These are phyloP conservation scores for Candida buenavistaensis DNA, from an alignment of 1,139 yeast genomes.

Conservation along the genomic window DNA sequence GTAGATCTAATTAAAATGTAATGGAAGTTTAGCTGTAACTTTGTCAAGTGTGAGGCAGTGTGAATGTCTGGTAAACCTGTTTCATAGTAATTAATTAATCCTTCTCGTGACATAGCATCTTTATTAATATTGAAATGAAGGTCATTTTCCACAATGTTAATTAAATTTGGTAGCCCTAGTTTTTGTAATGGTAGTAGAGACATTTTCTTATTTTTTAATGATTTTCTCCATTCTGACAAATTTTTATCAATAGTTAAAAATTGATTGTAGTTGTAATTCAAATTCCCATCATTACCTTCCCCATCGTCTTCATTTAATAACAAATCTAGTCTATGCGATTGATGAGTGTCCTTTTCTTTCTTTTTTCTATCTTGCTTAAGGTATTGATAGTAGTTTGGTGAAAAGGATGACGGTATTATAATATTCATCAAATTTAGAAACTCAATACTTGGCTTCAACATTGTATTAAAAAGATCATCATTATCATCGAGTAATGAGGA, in stretches of 20 bases:
- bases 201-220: slow-evolving; percentile 32
- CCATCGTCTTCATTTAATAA: slow-evolving; percentile 51
- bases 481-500: slow-evolving; percentile 31
- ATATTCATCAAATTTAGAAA: slow-evolving; percentile 46
- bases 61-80: slow-evolving; percentile 42
- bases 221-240: slow-evolving; percentile 43
- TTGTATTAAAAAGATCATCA: slow-evolving; percentile 39
- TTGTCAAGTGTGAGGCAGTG: slow-evolving; percentile 42
- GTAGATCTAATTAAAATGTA: slow-evolving; percentile 43
- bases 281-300: slow-evolving; percentile 52
- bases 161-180: slow-evolving; percentile 38
- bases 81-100: slow-evolving; percentile 28
- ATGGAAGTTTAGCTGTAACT: slow-evolving; percentile 47
- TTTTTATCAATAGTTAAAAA: slow-evolving; percentile 47
- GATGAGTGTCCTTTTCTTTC: slow-evolving; percentile 25
- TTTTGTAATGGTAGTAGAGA: slow-evolving; percentile 33
- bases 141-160: slow-evolving; percentile 24
- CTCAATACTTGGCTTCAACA: slow-evolving; percentile 46
- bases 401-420: slow-evolving; percentile 50
- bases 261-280: slow-evolving; percentile 48
- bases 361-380: slow-evolving; percentile 28
- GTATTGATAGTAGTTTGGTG: slow-evolving; percentile 50
- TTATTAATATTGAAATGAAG: slow-evolving; percentile 34
- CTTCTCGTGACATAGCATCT: slow-evolving; percentile 30
- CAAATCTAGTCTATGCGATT: slow-evolving; percentile 39